A percentile compares a stretch with the other conserved stretches of the same genome.
phyloP scores from a whole-genome alignment of 306 rosid genomes.

The Glycine latifolia region DNA sequence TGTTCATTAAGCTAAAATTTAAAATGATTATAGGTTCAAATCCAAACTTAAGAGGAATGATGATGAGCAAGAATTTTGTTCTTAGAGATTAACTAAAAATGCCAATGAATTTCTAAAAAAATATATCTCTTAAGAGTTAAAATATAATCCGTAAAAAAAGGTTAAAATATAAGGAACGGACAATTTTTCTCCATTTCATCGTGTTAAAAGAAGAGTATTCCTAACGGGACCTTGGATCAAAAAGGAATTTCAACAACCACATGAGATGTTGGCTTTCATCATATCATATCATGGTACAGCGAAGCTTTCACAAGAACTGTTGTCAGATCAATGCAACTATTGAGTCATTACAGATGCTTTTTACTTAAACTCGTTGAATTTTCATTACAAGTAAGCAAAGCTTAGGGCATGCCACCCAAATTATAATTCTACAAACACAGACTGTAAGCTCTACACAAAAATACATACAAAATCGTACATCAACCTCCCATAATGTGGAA shows the following conservation, averaged over 20 bases:
- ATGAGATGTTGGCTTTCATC: slow-evolving; percentile 13
- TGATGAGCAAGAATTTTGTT: too few relatives aligned
- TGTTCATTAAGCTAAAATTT: too few relatives aligned
- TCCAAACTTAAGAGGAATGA: too few relatives aligned
- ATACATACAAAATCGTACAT: slow-evolving; percentile 40
- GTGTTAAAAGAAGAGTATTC: neutral
- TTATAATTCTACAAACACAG: neutral
- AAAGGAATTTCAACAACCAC: slow-evolving; percentile 12
- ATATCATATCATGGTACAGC: neutral
- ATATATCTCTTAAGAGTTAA: neutral
- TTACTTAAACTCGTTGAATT: slow-evolving; percentile 34
- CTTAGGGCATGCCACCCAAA: neutral
- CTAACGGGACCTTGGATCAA: slow-evolving; percentile 19
- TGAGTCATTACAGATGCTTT: slow-evolving; percentile 27
- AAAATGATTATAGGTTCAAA: too few relatives aligned
- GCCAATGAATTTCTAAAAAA: too few relatives aligned
- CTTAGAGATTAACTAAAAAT: too few relatives aligned
- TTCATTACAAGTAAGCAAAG: slow-evolving; percentile 32
- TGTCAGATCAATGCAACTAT: slow-evolving; percentile 1
- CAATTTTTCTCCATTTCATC: neutral
- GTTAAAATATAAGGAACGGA: neutral
- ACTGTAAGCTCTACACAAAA: neutral
- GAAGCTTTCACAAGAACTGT: slow-evolving; percentile 13
- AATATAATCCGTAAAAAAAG: neutral
- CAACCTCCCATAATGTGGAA: slow-evolving; percentile 75